phyloP scores from a whole-genome alignment of 495 filamentous ascomycete genomes.

The Chaetomidium leptoderma region DNA sequence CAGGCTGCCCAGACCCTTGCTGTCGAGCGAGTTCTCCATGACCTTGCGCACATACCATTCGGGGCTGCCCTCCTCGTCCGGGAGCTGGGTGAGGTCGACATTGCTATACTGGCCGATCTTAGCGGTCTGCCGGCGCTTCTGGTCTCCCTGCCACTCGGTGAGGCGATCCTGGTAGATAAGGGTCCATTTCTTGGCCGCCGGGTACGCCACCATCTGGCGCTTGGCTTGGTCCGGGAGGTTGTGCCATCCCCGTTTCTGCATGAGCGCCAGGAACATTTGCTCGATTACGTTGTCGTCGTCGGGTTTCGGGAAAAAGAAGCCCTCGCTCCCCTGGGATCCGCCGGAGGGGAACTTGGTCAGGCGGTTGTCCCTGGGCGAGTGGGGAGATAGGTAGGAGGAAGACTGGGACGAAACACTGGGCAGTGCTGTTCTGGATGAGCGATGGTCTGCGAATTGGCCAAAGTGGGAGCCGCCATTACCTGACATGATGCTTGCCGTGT shows the following conservation, averaged over 20 bases:
- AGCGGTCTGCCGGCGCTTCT: conserved; percentile 74
- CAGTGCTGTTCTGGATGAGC: conserved; percentile 55
- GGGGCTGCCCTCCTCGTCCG: conserved; percentile 90
- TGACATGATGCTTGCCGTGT: conserved; percentile 55
- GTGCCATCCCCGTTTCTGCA: conserved; percentile 97
- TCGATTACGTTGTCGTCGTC: conserved; percentile 85
- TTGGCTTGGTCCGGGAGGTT: conserved; percentile 93
- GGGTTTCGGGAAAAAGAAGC: conserved; percentile 63
- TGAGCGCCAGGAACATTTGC: conserved; percentile 83
- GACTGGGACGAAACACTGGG: conserved; percentile 49
- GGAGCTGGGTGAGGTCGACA: conserved; percentile 59
- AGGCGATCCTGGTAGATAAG: conserved; percentile 92
- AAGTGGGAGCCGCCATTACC: conserved; percentile 66
- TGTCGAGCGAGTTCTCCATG: conserved; percentile 89
- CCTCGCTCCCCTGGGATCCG: conserved; percentile 51
- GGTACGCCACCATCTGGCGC: conserved; percentile 92
- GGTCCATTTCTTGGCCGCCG: conserved; percentile 93
- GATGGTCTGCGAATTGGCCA: conserved; percentile 63
- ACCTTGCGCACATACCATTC: conserved; percentile 98
- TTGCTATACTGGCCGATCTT: conserved; percentile 58
- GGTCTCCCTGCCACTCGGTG: conserved; percentile 88
- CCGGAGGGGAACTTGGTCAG: conserved; percentile 47
- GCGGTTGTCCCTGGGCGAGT: conserved; percentile 48
- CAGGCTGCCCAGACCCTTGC: conserved; percentile 84
- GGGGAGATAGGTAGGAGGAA: conserved; percentile 45